Evolutionary conservation across 257 asterid genomes (phyloP).

Genomic region (Jaltomata sinuosa): DNA sequence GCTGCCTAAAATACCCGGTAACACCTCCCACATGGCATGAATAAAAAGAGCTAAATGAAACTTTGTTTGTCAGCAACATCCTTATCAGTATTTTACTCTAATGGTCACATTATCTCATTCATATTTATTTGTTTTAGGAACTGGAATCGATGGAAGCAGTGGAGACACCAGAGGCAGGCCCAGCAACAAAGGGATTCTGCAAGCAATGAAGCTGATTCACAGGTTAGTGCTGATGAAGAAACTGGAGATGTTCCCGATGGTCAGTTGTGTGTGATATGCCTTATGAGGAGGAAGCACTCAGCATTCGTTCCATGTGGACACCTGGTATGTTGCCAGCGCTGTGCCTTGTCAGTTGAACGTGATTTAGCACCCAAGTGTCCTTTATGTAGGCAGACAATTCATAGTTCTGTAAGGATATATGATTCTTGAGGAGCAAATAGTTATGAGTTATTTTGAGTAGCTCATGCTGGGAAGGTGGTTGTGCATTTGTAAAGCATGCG

Average conservation of each 20-base stretch:
- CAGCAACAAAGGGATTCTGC: slow-evolving; percentile 31
- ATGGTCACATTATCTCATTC: background rate
- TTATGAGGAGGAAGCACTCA: slow-evolving; percentile 65
- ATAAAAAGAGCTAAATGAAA: background rate
- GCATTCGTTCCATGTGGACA: slow-evolving; percentile 96
- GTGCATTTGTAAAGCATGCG: background rate
- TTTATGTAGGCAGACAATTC: slow-evolving; percentile 72
- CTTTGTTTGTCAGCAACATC: background rate
- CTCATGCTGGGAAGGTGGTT: background rate
- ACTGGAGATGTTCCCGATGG: slow-evolving; percentile 61
- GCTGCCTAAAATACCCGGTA: background rate
- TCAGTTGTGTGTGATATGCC: slow-evolving; percentile 79
- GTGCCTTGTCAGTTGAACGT: slow-evolving; percentile 69
- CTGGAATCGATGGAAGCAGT: slow-evolving; percentile 71
- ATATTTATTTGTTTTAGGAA: slow-evolving; percentile 31
- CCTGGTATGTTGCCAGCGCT: slow-evolving; percentile 76
- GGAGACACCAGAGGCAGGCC: slow-evolving; percentile 45
- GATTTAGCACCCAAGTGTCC: slow-evolving; percentile 73
- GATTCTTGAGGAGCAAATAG: slow-evolving; percentile 37
- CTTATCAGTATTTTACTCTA: background rate
- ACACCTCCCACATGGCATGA: background rate
- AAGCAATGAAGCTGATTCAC: slow-evolving; percentile 13
- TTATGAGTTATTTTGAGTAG: background rate
- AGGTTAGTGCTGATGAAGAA: slow-evolving; percentile 51
- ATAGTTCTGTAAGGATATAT: slow-evolving; percentile 57